Evolutionary conservation across 345 rosid species (phyloP).

Genomic region (Melaleuca quinquenervia): DNA sequence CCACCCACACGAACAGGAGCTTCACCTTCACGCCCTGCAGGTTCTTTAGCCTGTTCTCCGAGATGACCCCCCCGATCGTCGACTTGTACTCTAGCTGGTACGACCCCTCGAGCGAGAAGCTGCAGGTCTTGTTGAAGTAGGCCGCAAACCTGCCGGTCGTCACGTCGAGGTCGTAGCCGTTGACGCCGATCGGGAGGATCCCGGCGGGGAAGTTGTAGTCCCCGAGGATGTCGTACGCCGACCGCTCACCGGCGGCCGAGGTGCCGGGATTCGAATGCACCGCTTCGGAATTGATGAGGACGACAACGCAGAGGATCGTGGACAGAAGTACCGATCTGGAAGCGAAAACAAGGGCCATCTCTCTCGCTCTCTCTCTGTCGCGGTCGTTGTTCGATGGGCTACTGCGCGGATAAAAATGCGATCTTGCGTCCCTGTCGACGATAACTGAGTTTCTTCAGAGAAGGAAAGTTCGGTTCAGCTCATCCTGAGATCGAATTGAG

Average conservation of each 20-base stretch:
- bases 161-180: conserved; percentile 29
- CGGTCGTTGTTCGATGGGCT: neutral
- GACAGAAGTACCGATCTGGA: neutral
- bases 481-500: neutral
- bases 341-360: neutral
- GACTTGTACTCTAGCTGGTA: conserved; percentile 41
- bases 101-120: conserved; percentile 55
- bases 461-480: neutral
- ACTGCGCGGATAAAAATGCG: neutral
- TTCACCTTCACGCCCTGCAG: conserved; percentile 58
- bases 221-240: conserved; percentile 37
- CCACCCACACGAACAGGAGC: conserved; percentile 45
- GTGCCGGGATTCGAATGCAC: neutral
- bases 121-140: conserved; percentile 35
- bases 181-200: conserved; percentile 47
- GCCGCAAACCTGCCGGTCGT: conserved; percentile 42
- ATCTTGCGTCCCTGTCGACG: neutral
- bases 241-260: neutral
- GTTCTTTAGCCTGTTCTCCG: conserved; percentile 25
- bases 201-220: conserved; percentile 44
- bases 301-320: neutral
- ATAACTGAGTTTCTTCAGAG: neutral
- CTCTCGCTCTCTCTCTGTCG: neutral
- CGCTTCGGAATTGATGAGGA: neutral
- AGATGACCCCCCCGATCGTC: conserved; percentile 32